phyloP scores from a whole-genome alignment of 2,329 filamentous ascomycete genomes.

The Claviceps sp. region DNA sequence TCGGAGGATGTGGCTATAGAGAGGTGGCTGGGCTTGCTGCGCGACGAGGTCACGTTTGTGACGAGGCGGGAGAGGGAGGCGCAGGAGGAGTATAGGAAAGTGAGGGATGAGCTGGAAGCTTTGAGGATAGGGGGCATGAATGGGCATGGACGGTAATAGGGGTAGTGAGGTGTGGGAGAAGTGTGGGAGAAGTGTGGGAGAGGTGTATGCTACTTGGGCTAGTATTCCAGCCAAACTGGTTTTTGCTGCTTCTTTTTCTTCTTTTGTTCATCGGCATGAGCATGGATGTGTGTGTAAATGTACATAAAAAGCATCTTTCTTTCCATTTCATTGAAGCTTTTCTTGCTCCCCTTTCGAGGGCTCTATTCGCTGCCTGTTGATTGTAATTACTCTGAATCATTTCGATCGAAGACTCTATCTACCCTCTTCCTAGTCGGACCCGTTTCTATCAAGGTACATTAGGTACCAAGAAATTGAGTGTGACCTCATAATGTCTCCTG shows the following conservation, averaged over 20 bases:
- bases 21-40: slow-evolving; percentile 57
- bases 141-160: slow-evolving; percentile 26
- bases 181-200: background rate
- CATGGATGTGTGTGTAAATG: background rate
- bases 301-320: too few species aligned
- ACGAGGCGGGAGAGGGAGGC: slow-evolving; percentile 76
- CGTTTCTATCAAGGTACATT: too few species aligned
- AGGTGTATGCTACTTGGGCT: background rate
- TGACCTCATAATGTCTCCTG: too few species aligned
- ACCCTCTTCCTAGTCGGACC: too few species aligned
- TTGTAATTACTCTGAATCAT: too few species aligned
- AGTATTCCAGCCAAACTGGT: too few species aligned
- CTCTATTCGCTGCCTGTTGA: too few species aligned
- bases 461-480: too few species aligned
- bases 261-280: background rate
- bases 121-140: slow-evolving; percentile 28
- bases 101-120: slow-evolving; percentile 63
- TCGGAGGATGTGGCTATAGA: slow-evolving; percentile 67
- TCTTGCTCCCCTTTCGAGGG: too few species aligned
- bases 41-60: slow-evolving; percentile 73
- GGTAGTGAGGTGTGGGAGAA: slow-evolving; percentile 13
- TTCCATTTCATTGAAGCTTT: too few species aligned
- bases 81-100: slow-evolving; percentile 68
- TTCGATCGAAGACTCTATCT: too few species aligned
- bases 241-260: too few species aligned